Base-by-base conservation (phyloP, 768 basidiomycete species). In the Phaeolepiota aurea region DNA sequence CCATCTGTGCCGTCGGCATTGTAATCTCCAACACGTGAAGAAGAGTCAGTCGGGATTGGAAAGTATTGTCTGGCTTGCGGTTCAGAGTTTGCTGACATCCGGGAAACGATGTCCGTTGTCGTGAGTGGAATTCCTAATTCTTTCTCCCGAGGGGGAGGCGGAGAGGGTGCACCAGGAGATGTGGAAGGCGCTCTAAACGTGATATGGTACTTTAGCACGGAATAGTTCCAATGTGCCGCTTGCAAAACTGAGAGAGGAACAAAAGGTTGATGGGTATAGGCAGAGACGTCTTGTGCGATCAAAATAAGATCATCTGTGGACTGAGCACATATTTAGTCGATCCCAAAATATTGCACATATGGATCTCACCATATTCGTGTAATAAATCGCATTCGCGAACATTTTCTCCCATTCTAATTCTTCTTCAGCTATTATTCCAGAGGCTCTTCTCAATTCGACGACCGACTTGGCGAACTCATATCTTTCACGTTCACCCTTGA, bases 371-470 rank as follows among this genome's bases (percentile, higher is more conserved):
- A 94, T 86, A 54, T 92, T 88, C 3, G 73, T 64, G 55, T 93
- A 94, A 58, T 90, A 83, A 4, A 94, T 87, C 7, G 85, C 85
- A 18, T 75, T 62, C 31, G 69, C 61, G 53, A 97, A 94, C 53
- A 93, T 68, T 34, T 58, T 68, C 13, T 62, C 65, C 76, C 85
- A 87, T 47, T 82, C 73, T 31, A 48, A 57, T 55, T 94, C 90
- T 53, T 91, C 87, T 0, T 69, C 69, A 4, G 70, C 64, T 25
- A 72, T 46, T 31, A 76, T 60, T 12, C 76, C 77, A 20, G 65
- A 60, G 25, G 64, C 64, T 46, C 84, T 65, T 41, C 88, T 68
- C 44, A 93, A 52, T 53, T 93, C 88, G 0, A 90, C 76, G 3
- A 91, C 74, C 10, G 76, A 61, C 36, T 77, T 71, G 3, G 89